These are phyloP conservation scores for Apium graveolens DNA, from an alignment of 129 eudicot genomes.

Conservation along the genomic window DNA sequence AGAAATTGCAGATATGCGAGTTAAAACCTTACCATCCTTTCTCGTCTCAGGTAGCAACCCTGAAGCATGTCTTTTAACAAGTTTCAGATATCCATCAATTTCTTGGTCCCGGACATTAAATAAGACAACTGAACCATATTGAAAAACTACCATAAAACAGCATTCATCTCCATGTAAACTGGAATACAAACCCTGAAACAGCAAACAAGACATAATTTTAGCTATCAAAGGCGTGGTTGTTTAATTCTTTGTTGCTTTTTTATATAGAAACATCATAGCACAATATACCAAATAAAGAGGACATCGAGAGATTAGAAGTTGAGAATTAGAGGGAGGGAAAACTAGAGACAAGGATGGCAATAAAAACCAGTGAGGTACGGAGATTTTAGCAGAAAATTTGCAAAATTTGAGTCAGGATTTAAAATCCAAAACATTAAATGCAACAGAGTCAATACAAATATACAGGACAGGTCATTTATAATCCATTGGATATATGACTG, in stretches of 20 bases:
- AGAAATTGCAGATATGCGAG: not conserved
- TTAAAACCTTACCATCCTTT: conserved; percentile 61
- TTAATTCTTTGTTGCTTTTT: not conserved
- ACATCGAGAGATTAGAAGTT: not conserved
- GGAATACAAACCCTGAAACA: conserved; percentile 53
- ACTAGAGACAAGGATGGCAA: not conserved
- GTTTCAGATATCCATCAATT: conserved; percentile 62
- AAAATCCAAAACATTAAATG: no score
- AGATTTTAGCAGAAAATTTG: not conserved
- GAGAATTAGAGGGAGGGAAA: not conserved
- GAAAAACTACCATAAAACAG: conserved; percentile 84
- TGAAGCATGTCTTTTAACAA: conserved; percentile 65
- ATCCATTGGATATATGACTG: not conserved
- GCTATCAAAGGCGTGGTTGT: not conserved
- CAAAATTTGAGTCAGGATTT: not conserved
- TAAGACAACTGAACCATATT: conserved; percentile 91
- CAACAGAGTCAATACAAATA: not conserved
- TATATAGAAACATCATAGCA: not conserved
- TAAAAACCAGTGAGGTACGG: not conserved
- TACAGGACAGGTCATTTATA: not conserved
- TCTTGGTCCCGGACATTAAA: conserved; percentile 79
- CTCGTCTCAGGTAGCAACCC: conserved; percentile 74
- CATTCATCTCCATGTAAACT: conserved; percentile 58
- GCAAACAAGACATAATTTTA: not conserved
- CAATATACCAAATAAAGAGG: not conserved